Evolutionary conservation across 202 grass and related monocot species (phyloP), one percentile per base, ranked within the genome.

Genomic region (Schoenoplectus tabernaemontani): DNA sequence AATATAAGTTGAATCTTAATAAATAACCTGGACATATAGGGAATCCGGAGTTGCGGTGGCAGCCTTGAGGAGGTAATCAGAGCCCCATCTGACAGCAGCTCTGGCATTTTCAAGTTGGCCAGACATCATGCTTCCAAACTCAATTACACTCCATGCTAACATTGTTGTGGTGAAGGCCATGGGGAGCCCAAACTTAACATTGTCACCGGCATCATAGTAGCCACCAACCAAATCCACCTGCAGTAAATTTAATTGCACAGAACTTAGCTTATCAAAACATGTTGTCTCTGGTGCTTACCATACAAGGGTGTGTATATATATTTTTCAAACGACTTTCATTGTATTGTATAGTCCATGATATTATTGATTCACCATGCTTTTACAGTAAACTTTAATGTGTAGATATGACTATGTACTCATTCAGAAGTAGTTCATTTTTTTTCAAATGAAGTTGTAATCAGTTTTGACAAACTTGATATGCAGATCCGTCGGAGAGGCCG

Each of bases 121-220:
- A 48, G 73, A 56, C 85, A 87, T 84, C 83, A 30, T 30, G 32
- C 24, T 66, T 17, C 86, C 84, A 69, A 93, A 93, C 76, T 93
- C 91, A 32, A 69, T 58, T n/a, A 83, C 84, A 60, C 86, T 78
- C 91, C 91, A 93, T 16, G 91, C 84, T 22, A 93, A 73, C 91
- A 93, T 90, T 16, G 88, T 93, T 12, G 83, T 89, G 2, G 91
- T 84, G 91, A 90, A 90, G 2, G 86, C 91, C 90, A 92, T 92
- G 0, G 90, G 90, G 7, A 92, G 77, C 62, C 90, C 90, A 57
- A 92, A 92, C 79, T 93, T 93, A 6, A 93, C 82, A 51, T 93
- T 93, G 78, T 93, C 88, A 0, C 91, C 91, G 58, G 91, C 85
- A 62, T 93, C 91, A 47, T 93, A 90, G 81, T 93, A 93, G 0